phyloP scores from a whole-genome alignment of 768 basidiomycete species.

The Neoboletus subvelutipes region DNA sequence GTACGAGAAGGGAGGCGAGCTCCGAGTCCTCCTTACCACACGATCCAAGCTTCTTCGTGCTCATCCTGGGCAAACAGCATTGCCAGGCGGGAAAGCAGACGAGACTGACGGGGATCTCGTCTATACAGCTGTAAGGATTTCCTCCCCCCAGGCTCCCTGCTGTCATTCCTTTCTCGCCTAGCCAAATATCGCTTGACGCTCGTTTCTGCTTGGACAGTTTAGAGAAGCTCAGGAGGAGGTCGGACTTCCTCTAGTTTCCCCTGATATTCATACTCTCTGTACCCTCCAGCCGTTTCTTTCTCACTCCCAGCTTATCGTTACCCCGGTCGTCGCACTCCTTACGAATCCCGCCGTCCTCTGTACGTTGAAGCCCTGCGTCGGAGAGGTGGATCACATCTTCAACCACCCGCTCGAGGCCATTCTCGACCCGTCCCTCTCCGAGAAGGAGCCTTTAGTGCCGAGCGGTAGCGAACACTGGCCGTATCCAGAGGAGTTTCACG shows the following conservation, averaged over 20 bases:
- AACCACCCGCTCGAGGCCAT: slow-evolving; percentile 74
- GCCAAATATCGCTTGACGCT: background rate
- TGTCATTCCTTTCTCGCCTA: background rate
- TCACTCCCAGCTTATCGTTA: slow-evolving; percentile 66
- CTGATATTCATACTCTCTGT: slow-evolving; percentile 59
- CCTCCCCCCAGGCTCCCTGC: background rate
- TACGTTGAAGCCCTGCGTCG: slow-evolving; percentile 51
- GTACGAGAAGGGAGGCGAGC: slow-evolving; percentile 63
- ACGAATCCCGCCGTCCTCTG: slow-evolving; percentile 51
- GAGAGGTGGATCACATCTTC: slow-evolving; percentile 80
- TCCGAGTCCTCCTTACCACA: slow-evolving; percentile 83
- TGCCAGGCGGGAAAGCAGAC: slow-evolving; percentile 82
- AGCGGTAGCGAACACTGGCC: slow-evolving; percentile 75
- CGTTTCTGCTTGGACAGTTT: slow-evolving; percentile 42
- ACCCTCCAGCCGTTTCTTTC: slow-evolving; percentile 68
- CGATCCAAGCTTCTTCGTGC: slow-evolving; percentile 73
- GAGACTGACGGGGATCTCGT: slow-evolving; percentile 59
- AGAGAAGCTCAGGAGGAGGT: slow-evolving; percentile 90
- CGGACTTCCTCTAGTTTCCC: slow-evolving; percentile 55
- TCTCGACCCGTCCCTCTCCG: slow-evolving; percentile 54
- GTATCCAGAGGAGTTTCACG: slow-evolving; percentile 71
- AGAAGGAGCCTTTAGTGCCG: slow-evolving; percentile 47
- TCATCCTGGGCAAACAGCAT: slow-evolving; percentile 79
- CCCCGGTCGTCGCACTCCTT: slow-evolving; percentile 74
- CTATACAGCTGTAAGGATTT: slow-evolving; percentile 69